Evolutionary conservation across 208 protist genomes (phyloP).

Genomic region (Trypanosoma congolense): DNA sequence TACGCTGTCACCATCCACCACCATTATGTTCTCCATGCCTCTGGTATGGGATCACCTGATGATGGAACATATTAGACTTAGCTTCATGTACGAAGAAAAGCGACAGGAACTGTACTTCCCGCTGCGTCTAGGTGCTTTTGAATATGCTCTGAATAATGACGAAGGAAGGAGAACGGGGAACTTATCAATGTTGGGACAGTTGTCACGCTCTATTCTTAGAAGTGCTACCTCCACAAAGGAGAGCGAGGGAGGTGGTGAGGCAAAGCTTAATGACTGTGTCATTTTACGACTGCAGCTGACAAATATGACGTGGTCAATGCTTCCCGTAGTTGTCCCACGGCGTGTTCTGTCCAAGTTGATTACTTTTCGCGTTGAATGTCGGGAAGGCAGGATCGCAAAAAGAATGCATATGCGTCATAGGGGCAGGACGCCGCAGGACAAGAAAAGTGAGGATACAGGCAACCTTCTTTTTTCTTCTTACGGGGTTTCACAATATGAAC

Average conservation of each 20-base stretch:
- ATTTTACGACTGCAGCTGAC: slow-evolving; percentile 64
- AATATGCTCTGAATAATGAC: slow-evolving; percentile 14
- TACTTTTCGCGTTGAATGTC: neutral
- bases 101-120: slow-evolving; percentile 75
- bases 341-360: slow-evolving; percentile 15
- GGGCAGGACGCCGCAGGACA: neutral
- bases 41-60: slow-evolving; percentile 65
- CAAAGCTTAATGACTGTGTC: slow-evolving; percentile 33
- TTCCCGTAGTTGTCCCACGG: slow-evolving; percentile 51
- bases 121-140: slow-evolving; percentile 28
- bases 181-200: neutral
- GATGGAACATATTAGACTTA: slow-evolving; percentile 44
- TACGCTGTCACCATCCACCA: slow-evolving; percentile 49
- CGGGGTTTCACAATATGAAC: slow-evolving; percentile 61
- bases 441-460: no score
- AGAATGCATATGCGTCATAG: neutral
- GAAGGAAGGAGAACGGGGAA: no score
- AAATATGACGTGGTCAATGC: slow-evolving; percentile 75
- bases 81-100: slow-evolving; percentile 52
- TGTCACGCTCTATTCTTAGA: neutral
- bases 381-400: neutral
- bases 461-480: slow-evolving; percentile 34
- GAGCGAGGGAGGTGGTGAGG: neutral
- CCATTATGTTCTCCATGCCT: slow-evolving; percentile 75
- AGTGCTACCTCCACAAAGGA: neutral